These are phyloP conservation scores for Leccinum pallidistipes DNA, from an alignment of 1,284 basidiomycete genomes.

Conservation along the genomic window DNA sequence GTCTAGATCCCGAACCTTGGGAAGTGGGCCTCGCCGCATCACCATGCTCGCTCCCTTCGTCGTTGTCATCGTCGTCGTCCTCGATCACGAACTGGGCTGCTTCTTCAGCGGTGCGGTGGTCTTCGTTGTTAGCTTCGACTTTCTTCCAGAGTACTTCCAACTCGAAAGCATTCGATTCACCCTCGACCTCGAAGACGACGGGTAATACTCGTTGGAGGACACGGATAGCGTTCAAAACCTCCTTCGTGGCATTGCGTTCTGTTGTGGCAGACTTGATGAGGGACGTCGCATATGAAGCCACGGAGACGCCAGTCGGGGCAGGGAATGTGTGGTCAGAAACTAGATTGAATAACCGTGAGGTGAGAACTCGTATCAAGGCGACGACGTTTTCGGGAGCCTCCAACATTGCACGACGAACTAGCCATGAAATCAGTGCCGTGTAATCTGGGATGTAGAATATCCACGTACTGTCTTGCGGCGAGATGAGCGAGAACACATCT, in stretches of 20 bases:
- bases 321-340: constrained; percentile 85
- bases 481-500: constrained; percentile 87
- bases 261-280: constrained; percentile 57
- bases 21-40: constrained; percentile 17
- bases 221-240: constrained; percentile 86
- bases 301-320: constrained; percentile 47
- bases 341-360: constrained; percentile 77
- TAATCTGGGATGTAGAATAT: constrained; percentile 39
- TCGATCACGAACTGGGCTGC: constrained; percentile 78
- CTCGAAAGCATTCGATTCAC: constrained; percentile 69
- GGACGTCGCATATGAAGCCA: constrained; percentile 67
- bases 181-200: constrained; percentile 81
- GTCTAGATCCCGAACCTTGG: constrained; percentile 22
- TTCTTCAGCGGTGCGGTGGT: constrained; percentile 30
- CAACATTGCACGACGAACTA: constrained; percentile 79
- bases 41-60: constrained; percentile 35
- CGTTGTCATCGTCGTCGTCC: constrained; percentile 59
- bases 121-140: constrained; percentile 46
- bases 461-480: constrained; percentile 77
- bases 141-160: constrained; percentile 73
- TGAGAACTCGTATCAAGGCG: constrained; percentile 75
- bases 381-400: constrained; percentile 83
- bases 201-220: constrained; percentile 87
- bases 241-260: constrained; percentile 72
- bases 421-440: background rate